phyloP scores from a whole-genome alignment of 2,329 filamentous ascomycete genomes.

The Ploettnerulaceae sp. region DNA sequence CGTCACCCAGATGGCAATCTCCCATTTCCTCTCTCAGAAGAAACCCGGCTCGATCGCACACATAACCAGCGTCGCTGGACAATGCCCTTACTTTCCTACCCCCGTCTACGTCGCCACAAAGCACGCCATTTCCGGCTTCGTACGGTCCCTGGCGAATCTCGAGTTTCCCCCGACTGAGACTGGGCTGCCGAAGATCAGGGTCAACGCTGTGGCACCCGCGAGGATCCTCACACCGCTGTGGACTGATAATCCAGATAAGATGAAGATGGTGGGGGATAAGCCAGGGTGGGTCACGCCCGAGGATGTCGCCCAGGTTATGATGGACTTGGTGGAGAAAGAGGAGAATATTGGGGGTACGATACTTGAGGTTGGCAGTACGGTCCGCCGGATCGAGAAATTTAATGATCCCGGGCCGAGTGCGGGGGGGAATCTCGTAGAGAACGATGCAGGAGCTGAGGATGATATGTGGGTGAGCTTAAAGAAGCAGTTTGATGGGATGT shows the following conservation, averaged over 20 bases:
- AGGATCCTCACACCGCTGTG: constrained; percentile 40
- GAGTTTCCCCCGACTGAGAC: constrained; percentile 32
- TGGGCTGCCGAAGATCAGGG: constrained; percentile 33
- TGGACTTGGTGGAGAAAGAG: constrained; percentile 36
- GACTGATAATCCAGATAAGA: constrained; percentile 42
- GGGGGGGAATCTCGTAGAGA: too few species aligned
- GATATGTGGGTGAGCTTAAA: too few species aligned
- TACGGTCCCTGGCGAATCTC: constrained; percentile 38
- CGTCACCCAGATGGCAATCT: constrained; percentile 45
- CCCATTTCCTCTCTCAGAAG: constrained; percentile 40
- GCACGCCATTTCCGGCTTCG: constrained; percentile 44
- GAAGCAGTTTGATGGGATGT: too few species aligned
- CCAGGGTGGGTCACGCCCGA: constrained; percentile 38
- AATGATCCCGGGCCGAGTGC: too few species aligned
- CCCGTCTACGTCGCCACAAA: constrained; percentile 47
- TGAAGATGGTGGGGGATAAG: constrained; percentile 34
- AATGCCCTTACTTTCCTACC: constrained; percentile 35
- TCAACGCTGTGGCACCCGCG: constrained; percentile 43
- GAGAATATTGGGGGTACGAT: constrained; percentile 38
- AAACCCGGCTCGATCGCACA: constrained; percentile 37
- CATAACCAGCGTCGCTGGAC: constrained; percentile 44
- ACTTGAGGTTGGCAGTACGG: too few species aligned
- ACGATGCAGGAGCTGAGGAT: too few species aligned
- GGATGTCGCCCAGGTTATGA: constrained; percentile 43
- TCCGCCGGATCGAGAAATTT: too few species aligned